Evolutionary conservation across 2,329 filamentous ascomycete genomes (phyloP), one percentile per base, ranked within the genome.

Genomic region (Ophiosphaerella herpotricha): DNA sequence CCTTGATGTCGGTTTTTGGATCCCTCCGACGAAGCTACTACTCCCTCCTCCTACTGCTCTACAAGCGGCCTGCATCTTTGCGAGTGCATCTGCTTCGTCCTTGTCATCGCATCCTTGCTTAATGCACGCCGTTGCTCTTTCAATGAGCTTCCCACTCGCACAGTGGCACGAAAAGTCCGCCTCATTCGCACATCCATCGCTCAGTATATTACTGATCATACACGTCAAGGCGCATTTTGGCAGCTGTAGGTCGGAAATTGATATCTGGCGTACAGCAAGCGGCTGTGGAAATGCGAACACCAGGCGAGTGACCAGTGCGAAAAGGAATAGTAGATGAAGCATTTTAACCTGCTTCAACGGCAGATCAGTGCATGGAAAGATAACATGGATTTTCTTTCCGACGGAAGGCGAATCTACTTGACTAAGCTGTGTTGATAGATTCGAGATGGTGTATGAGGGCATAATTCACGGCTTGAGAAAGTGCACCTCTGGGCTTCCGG

Each of bases 141-240:
- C 35, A 7, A 60, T 35, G 12, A 61, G 39, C 4, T 54, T 51
- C 0, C 50, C 55, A 2, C 24, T 35, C 4, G 39, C 36, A 33
- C 61, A 64, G 24, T 64, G 61, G 21, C 61, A 64, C 16, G 46
- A 21, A 44, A 64, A 61, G 35, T 64, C 61, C 5, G 52, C 45
- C 31, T 63, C 60, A 32, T 39, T 48, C 5, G 37, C 44, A 37
- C 61, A 64, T 3, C 55, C 55, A 40, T 64, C 61, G 3, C 35
- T 46, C 4, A 55, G 45, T 14, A 64, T 44, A 26, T 46, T 33
- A n/a, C 42, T 51, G 18, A 64, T 36, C 18, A 61, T 57, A 50
- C 61, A 64, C 13, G 40, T 37, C n/a, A 64, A 38, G 3, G 61
- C 57, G 31, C 61, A 64, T 16, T 39, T 23, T 14, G 61, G 61